Conservation (phyloP, 2,329 filamentous ascomycete species). For the Penicillium sp. region DNA sequence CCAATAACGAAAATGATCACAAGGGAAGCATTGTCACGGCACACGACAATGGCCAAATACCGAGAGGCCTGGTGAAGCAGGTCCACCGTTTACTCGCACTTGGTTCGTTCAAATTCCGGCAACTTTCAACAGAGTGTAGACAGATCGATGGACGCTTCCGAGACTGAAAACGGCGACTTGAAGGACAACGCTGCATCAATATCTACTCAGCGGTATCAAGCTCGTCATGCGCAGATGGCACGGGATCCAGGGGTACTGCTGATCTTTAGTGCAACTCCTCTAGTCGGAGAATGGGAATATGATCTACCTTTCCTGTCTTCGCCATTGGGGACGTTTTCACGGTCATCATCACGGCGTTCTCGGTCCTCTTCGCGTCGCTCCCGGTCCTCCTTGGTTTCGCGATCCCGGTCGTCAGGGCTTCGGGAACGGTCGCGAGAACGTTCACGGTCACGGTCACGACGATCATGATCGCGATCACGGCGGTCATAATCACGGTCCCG, state of each 20-base stretch:
- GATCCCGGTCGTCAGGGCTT: conserved; percentile 22
- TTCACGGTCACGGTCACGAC: conserved; percentile 45
- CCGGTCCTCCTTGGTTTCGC: conserved; percentile 20
- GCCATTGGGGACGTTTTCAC: conserved; percentile 72
- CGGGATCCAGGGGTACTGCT: conserved; percentile 61
- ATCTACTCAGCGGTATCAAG: conserved; percentile 83
- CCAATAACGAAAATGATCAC: conserved; percentile 1
- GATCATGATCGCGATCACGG: conserved; percentile 41
- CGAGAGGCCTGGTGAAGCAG: not conserved
- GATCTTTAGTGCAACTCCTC: not conserved
- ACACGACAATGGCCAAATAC: not conserved
- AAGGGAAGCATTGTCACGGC: conserved; percentile 2
- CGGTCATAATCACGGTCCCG: conserved; percentile 66
- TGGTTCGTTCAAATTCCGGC: not conserved
- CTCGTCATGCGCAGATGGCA: conserved; percentile 82
- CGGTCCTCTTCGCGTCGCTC: conserved; percentile 55
- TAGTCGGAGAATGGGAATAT: not conserved
- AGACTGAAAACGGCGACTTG: conserved; percentile 1
- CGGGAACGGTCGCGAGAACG: conserved; percentile 23
- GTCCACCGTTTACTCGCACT: too few relatives aligned
- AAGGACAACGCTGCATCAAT: conserved; percentile 13
- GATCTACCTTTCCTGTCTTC: conserved; percentile 80
- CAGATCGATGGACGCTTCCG: conserved; percentile 1
- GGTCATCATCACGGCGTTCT: conserved; percentile 63
- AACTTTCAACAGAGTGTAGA: not conserved